A percentile compares a stretch with the other conserved stretches of the same genome.
These are phyloP conservation scores for Trichoderma endophyticum DNA, from an alignment of 2,329 filamentous ascomycete species.

Conservation along the genomic window DNA sequence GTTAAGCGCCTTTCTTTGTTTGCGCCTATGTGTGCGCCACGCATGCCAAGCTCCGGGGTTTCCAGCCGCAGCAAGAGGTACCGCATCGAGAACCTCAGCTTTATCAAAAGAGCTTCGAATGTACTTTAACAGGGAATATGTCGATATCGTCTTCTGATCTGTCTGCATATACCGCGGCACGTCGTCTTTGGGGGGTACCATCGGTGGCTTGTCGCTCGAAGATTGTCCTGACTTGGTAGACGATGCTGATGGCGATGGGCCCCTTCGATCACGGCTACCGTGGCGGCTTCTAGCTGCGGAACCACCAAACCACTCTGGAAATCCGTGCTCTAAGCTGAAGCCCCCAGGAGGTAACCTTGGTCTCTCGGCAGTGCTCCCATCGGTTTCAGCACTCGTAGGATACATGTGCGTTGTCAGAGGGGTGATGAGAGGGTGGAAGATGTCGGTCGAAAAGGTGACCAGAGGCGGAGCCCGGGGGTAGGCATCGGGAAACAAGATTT, in stretches of 20 bases:
- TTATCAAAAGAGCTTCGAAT: constrained; percentile 79
- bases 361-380: constrained; percentile 77
- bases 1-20: constrained; percentile 28
- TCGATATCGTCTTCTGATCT: constrained; percentile 46
- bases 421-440: constrained; percentile 91
- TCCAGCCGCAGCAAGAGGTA: constrained; percentile 78
- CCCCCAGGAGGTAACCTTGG: constrained; percentile 82
- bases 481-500: constrained; percentile 77
- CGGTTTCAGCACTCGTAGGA: constrained; percentile 71
- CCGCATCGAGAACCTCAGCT: constrained; percentile 69
- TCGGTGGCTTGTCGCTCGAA: constrained; percentile 31
- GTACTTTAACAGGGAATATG: constrained; percentile 72
- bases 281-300: constrained; percentile 41
- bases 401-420: constrained; percentile 95
- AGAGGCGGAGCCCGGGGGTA: constrained; percentile 79
- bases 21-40: constrained; percentile 69
- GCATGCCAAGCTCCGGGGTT: constrained; percentile 94
- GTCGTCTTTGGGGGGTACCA: constrained; percentile 28
- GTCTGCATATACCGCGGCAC: constrained; percentile 42
- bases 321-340: constrained; percentile 87
- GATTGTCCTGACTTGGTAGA: constrained; percentile 19
- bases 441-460: constrained; percentile 84
- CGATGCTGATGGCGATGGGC: constrained; percentile 25
- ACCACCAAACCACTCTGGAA: constrained; percentile 82
- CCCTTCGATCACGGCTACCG: constrained; percentile 39